Percentiles rank a stretch among this genome's conserved stretches.
phyloP scores from a whole-genome alignment of 169 alveolate species.

The Eimeria nieschulzi region DNA sequence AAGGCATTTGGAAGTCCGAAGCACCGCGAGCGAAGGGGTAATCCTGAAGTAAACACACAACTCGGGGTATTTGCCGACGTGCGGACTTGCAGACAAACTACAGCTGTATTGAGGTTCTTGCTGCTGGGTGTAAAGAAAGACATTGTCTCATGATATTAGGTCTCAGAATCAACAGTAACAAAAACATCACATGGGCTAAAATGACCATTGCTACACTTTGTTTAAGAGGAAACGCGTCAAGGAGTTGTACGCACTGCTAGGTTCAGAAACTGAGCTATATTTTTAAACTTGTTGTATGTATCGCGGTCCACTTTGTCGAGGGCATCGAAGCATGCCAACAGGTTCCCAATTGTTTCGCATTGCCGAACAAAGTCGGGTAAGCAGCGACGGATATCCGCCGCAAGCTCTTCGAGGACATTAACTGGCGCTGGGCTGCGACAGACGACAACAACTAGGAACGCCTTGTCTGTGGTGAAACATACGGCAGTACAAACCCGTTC shows the following conservation, averaged over 20 bases:
- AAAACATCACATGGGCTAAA: no score
- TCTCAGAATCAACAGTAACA: no score
- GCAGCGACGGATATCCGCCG: constrained; percentile 39
- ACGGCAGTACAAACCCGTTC: no score
- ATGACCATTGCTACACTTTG: no score
- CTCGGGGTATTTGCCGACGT: no score
- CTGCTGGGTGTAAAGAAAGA: no score
- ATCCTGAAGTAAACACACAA: not conserved
- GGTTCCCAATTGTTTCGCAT: constrained; percentile 62
- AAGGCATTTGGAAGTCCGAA: constrained; percentile 45
- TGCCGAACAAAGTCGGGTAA: constrained; percentile 73
- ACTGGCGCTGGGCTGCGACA: constrained; percentile 71
- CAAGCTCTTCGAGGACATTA: constrained; percentile 68
- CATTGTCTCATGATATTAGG: no score
- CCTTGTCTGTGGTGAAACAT: not conserved
- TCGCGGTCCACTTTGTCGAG: constrained; percentile 72
- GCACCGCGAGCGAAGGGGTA: constrained; percentile 73
- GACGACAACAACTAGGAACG: not conserved
- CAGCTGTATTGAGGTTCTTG: no score
- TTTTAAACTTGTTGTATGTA: constrained; percentile 50
- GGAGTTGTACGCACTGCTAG: constrained; percentile 25
- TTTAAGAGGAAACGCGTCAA: no score
- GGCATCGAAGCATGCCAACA: constrained; percentile 44
- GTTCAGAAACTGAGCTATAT: constrained; percentile 57
- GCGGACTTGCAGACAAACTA: no score